These are phyloP conservation scores for Nicotiana noctiflora DNA, from an alignment of 257 asterid species.

Conservation along the genomic window DNA sequence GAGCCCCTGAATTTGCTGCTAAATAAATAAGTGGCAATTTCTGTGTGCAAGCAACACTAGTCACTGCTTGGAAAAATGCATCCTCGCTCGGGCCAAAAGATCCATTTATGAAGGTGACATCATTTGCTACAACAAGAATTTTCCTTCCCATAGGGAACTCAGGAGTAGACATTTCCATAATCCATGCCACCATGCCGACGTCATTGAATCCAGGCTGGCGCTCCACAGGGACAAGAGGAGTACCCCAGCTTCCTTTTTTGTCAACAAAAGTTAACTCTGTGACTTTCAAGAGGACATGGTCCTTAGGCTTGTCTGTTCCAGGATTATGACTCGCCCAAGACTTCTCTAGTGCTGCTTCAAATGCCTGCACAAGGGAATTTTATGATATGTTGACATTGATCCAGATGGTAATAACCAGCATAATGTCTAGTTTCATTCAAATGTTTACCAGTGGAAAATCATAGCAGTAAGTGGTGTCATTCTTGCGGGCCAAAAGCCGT, in stretches of 20 bases:
- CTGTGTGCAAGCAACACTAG: constrained; percentile 66
- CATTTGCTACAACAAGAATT: constrained; percentile 72
- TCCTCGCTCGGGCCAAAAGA: constrained; percentile 96
- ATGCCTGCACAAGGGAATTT: constrained; percentile 52
- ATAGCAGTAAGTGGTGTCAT: constrained; percentile 91
- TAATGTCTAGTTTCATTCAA: background rate
- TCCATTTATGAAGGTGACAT: constrained; percentile 86
- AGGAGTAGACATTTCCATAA: constrained; percentile 85
- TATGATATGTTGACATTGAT: constrained; percentile 11
- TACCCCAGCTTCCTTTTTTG: constrained; percentile 74
- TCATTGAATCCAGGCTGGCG: constrained; percentile 74
- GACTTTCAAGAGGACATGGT: constrained; percentile 41
- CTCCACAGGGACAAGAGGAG: constrained; percentile 62
- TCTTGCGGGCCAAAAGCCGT: constrained; percentile 88
- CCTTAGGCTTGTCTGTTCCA: constrained; percentile 41
- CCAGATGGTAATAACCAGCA: background rate
- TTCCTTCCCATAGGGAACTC: constrained; percentile 93
- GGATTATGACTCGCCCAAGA: constrained; percentile 49
- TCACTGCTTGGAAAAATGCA: constrained; percentile 88
- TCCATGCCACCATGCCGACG: constrained; percentile 98
- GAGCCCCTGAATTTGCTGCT: constrained; percentile 98
- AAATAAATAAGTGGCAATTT: constrained; percentile 87
- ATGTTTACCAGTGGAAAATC: constrained; percentile 89
- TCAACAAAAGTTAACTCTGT: constrained; percentile 68
- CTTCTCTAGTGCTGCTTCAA: constrained; percentile 72